A percentile compares a stretch with the other conserved stretches of the same genome.
Conservation (phyloP, 2,329 filamentous ascomycete genomes). For the Lecanicillium sp. region DNA sequence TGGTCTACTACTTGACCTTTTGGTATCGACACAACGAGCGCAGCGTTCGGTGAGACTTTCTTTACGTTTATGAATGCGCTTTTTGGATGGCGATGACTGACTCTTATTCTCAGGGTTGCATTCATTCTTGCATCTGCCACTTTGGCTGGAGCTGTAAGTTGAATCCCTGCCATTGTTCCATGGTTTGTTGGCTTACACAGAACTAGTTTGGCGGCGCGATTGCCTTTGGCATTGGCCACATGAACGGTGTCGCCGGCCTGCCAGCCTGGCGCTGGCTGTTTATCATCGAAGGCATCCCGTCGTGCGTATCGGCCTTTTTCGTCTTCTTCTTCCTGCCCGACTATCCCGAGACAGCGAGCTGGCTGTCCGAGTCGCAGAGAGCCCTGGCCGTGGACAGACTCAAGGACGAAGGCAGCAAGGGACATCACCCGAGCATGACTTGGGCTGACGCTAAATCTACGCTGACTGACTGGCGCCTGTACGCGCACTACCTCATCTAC, state of each 20-base stretch:
- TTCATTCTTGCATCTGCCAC: slow-evolving; percentile 64
- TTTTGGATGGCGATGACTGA: neutral
- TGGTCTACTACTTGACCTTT: slow-evolving; percentile 63
- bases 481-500: slow-evolving; percentile 55
- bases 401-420: slow-evolving; percentile 41
- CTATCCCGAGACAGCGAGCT: slow-evolving; percentile 56
- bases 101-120: slow-evolving; percentile 41
- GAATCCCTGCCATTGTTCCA: neutral
- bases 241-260: slow-evolving; percentile 55
- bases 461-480: slow-evolving; percentile 58
- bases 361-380: slow-evolving; percentile 53
- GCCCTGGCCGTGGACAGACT: slow-evolving; percentile 41
- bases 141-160: slow-evolving; percentile 52
- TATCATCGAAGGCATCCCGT: slow-evolving; percentile 57
- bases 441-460: slow-evolving; percentile 64
- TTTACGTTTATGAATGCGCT: neutral
- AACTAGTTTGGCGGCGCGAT: slow-evolving; percentile 59
- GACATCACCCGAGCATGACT: slow-evolving; percentile 53
- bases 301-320: slow-evolving; percentile 52
- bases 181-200: neutral
- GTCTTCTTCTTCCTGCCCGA: slow-evolving; percentile 64
- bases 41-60: slow-evolving; percentile 40
- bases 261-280: slow-evolving; percentile 64
- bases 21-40: slow-evolving; percentile 68
- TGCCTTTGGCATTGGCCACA: slow-evolving; percentile 64